Evolutionary conservation across 2,329 filamentous ascomycete species (phyloP).

Genomic region (Aureobasidium sp.): DNA sequence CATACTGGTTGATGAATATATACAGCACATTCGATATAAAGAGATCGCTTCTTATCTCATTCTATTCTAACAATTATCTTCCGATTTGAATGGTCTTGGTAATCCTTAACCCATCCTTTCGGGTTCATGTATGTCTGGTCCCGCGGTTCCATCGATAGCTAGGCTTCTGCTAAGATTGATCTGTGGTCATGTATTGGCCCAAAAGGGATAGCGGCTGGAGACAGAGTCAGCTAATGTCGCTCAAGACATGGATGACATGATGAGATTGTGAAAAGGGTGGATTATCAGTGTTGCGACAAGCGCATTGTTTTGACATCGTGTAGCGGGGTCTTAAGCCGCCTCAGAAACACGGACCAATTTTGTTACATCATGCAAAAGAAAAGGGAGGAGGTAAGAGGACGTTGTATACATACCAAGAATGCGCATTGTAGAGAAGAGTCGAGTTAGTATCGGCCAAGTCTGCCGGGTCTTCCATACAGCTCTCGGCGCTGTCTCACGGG

Average conservation of each 20-base stretch:
- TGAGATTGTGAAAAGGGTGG: slow-evolving; percentile 8
- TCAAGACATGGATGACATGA: slow-evolving; percentile 8
- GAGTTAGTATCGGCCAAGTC: too few relatives aligned
- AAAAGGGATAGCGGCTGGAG: slow-evolving; percentile 60
- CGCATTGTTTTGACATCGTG: slow-evolving; percentile 69
- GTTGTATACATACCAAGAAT: slow-evolving; percentile 51
- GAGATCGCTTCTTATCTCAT: too few relatives aligned
- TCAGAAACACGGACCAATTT: slow-evolving; percentile 95
- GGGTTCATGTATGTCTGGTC: too few relatives aligned
- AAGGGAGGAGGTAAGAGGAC: slow-evolving; percentile 21
- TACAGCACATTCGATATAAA: too few relatives aligned
- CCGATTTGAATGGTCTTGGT: too few relatives aligned
- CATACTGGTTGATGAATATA: too few relatives aligned
- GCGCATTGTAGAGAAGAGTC: too few relatives aligned
- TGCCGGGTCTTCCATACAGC: background rate
- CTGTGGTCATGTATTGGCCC: slow-evolving; percentile 67
- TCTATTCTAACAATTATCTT: too few relatives aligned
- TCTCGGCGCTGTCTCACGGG: background rate
- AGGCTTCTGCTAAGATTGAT: too few relatives aligned
- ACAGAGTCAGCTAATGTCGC: slow-evolving; percentile 18
- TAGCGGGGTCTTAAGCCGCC: slow-evolving; percentile 85
- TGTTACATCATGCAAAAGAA: slow-evolving; percentile 65
- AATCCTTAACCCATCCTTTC: too few relatives aligned
- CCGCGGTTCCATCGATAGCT: too few relatives aligned
- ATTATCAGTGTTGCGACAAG: slow-evolving; percentile 68